Evolutionary conservation across 108 stramenopile species (phyloP).

Genomic region (Discostella pseudostelligera): DNA sequence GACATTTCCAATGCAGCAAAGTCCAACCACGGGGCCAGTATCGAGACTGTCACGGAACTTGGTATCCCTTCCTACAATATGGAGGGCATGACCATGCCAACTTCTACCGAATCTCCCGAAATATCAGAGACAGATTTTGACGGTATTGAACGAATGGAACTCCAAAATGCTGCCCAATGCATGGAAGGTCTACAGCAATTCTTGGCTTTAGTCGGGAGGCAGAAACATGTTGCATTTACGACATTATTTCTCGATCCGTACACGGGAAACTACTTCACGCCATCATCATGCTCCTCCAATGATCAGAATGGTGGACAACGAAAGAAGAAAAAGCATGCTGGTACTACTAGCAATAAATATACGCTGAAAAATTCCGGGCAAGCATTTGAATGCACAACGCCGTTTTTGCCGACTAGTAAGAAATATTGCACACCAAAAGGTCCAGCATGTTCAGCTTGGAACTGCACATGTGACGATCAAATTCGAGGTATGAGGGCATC

Average conservation of each 20-base stretch:
- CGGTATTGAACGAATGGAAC: slow-evolving; percentile 28
- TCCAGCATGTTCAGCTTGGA: slow-evolving; percentile 37
- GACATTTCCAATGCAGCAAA: slow-evolving; percentile 2
- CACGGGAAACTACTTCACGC: slow-evolving; percentile 11
- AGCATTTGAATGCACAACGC: slow-evolving; percentile 32
- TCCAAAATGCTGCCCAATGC: slow-evolving; percentile 41
- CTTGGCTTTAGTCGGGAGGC: slow-evolving; percentile 13
- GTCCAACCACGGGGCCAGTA: slow-evolving; percentile 4
- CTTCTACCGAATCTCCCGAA: neutral
- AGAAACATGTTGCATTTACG: slow-evolving; percentile 41
- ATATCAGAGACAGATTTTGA: slow-evolving; percentile 31
- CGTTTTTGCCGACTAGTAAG: slow-evolving; percentile 42
- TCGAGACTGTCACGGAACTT: slow-evolving; percentile 5
- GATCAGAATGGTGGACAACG: neutral
- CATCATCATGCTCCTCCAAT: neutral
- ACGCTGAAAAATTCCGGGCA: slow-evolving; percentile 1
- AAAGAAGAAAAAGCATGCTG: slow-evolving; percentile 8
- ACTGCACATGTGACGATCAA: slow-evolving; percentile 50
- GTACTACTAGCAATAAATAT: slow-evolving; percentile 11
- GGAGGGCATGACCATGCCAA: neutral
- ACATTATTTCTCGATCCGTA: slow-evolving; percentile 45
- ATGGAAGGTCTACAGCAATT: slow-evolving; percentile 34
- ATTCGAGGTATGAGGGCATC: slow-evolving; percentile 36
- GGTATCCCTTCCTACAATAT: slow-evolving; percentile 9
- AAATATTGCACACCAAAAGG: slow-evolving; percentile 50